Conservation (phyloP, 441 rosid species). For the Gossypium davidsonii region DNA sequence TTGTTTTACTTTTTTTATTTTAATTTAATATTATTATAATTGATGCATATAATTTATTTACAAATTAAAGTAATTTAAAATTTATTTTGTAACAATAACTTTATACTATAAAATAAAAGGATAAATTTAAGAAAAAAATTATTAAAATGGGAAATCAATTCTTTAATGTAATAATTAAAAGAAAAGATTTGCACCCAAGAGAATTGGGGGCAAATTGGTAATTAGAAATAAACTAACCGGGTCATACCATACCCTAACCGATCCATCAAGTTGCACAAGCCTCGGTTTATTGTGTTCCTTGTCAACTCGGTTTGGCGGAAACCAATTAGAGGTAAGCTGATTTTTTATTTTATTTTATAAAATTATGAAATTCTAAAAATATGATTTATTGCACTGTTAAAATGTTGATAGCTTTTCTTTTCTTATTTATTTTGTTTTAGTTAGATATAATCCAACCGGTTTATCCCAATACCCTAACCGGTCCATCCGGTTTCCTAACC, state of each 20-base stretch:
- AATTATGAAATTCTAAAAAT: neutral
- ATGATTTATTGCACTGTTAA: neutral
- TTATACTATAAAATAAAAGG: no score
- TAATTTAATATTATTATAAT: no score
- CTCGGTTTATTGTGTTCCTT: constrained; percentile 20
- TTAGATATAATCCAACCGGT: constrained; percentile 16
- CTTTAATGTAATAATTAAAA: neutral
- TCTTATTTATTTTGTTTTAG: neutral
- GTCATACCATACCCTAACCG: constrained; percentile 35
- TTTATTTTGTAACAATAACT: no score
- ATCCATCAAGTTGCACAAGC: constrained; percentile 30
- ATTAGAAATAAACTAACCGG: constrained; percentile 13
- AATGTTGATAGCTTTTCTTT: neutral
- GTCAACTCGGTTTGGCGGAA: constrained; percentile 16
- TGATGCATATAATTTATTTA: no score
- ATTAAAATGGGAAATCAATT: no score
- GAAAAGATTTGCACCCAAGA: neutral
- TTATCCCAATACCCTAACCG: constrained; percentile 36
- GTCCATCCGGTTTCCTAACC: constrained; percentile 34
- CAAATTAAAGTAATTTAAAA: no score
- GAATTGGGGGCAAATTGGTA: neutral
- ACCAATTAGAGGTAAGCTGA: constrained; percentile 23
- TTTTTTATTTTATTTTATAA: neutral
- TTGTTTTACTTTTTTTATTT: no score
- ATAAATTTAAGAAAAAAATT: no score